Conservation (phyloP, 306 rosid genomes). For the Ammopiptanthus mongolicus region DNA sequence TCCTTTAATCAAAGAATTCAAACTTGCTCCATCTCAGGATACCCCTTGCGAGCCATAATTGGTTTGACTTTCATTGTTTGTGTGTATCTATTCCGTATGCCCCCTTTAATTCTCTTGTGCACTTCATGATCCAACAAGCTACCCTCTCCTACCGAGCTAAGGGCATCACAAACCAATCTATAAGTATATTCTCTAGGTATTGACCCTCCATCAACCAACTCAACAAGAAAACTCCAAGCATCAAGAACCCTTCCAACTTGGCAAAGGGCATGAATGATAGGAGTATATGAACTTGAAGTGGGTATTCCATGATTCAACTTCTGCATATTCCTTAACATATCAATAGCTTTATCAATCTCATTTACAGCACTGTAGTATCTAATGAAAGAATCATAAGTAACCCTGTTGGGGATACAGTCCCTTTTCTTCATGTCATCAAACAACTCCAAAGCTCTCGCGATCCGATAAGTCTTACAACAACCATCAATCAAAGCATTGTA, state of each 20-base stretch:
- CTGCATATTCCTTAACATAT: conserved; percentile 65
- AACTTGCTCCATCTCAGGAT: conserved; percentile 22
- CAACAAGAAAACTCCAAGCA: conserved; percentile 64
- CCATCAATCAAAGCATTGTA: conserved; percentile 85
- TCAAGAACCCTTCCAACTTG: conserved; percentile 60
- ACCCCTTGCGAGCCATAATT: conserved; percentile 63
- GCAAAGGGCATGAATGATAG: conserved; percentile 72
- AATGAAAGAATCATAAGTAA: conserved; percentile 70
- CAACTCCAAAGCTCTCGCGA: conserved; percentile 67
- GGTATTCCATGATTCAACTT: conserved; percentile 49
- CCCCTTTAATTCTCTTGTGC: conserved; percentile 49
- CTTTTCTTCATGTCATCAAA: conserved; percentile 74
- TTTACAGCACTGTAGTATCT: conserved; percentile 74
- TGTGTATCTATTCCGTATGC: conserved; percentile 49
- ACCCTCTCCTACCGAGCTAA: conserved; percentile 36
- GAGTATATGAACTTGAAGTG: conserved; percentile 68
- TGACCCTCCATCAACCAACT: conserved; percentile 62
- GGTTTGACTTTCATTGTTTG: conserved; percentile 53
- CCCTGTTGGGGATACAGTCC: conserved; percentile 58
- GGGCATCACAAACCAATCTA: conserved; percentile 49
- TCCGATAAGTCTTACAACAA: conserved; percentile 72
- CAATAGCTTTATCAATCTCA: conserved; percentile 72
- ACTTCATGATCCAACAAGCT: conserved; percentile 35
- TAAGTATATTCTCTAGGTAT: conserved; percentile 83
- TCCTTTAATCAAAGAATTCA: conserved; percentile 20